phyloP scores from a whole-genome alignment of 2,329 filamentous ascomycete species.

The Davidsoniella australis region DNA sequence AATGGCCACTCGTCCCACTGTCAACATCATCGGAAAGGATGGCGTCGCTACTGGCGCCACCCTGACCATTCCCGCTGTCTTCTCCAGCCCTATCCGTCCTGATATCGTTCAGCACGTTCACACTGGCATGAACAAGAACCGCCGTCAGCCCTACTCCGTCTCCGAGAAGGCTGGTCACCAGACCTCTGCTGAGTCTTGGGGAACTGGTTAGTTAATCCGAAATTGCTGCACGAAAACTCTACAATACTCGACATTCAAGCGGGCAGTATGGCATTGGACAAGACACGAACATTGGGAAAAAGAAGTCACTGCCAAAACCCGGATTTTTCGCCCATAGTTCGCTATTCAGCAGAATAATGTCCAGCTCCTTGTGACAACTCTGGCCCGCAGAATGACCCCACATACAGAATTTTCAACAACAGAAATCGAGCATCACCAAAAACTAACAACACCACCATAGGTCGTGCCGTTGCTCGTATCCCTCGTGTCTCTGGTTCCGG shows the following conservation, averaged over 20 bases:
- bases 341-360: neutral
- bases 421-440: neutral
- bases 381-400: neutral
- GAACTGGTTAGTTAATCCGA: conserved; percentile 61
- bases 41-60: conserved; percentile 80
- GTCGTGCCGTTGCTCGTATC: conserved; percentile 99
- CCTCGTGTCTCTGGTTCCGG: conserved; percentile 99
- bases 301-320: neutral
- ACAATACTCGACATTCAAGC: neutral
- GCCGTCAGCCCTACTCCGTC: conserved; percentile 97
- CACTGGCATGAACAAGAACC: conserved; percentile 99
- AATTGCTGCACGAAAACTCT: neutral
- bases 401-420: conserved; percentile 1
- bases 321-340: neutral
- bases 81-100: conserved; percentile 90
- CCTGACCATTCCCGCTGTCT: conserved; percentile 88
- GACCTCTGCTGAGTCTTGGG: conserved; percentile 99
- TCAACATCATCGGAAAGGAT: conserved; percentile 93
- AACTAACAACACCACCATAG: conserved; percentile 27
- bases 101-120: conserved; percentile 99
- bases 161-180: conserved; percentile 99
- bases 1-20: conserved; percentile 95
- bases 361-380: too few species aligned
- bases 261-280: neutral
- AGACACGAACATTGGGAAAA: neutral